These are phyloP conservation scores for Suillus occidentalis DNA, from an alignment of 768 basidiomycete species.

Conservation along the genomic window DNA sequence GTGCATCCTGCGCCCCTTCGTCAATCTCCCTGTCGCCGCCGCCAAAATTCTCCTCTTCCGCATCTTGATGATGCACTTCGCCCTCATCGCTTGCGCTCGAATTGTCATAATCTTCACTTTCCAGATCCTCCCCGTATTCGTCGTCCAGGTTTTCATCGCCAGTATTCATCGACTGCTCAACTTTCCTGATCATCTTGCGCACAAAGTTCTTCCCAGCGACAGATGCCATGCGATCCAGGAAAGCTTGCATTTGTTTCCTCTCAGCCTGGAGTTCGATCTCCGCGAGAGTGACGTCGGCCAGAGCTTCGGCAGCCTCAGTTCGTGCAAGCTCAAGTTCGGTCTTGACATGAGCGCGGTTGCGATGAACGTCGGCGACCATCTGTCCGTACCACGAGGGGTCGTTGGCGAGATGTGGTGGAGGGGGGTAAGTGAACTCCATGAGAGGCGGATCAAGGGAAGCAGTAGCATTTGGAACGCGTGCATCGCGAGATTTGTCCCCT, in stretches of 20 bases:
- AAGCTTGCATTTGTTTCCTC: too few relatives aligned
- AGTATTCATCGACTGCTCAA: slow-evolving; percentile 12
- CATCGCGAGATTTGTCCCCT: too few relatives aligned
- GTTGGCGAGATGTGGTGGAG: slow-evolving; percentile 22
- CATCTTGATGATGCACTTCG: slow-evolving; percentile 1
- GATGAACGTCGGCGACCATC: slow-evolving; percentile 27
- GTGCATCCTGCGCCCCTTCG: not conserved
- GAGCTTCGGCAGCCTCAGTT: slow-evolving; percentile 21
- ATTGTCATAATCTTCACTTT: not conserved
- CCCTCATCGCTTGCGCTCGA: slow-evolving; percentile 5
- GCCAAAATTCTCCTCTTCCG: not conserved
- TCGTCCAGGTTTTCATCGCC: not conserved
- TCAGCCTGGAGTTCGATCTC: slow-evolving; percentile 22
- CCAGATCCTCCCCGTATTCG: slow-evolving; percentile 3
- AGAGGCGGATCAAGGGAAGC: too few relatives aligned
- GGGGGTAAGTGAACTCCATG: slow-evolving; percentile 29
- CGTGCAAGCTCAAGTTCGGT: slow-evolving; percentile 2
- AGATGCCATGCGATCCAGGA: too few relatives aligned
- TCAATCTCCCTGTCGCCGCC: not conserved
- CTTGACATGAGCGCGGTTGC: slow-evolving; percentile 24
- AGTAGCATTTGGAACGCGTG: too few relatives aligned
- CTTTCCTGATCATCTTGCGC: slow-evolving; percentile 2
- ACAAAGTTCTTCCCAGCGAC: too few relatives aligned
- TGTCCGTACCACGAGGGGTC: slow-evolving; percentile 28
- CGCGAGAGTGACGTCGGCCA: slow-evolving; percentile 28